Conservation (phyloP, 495 filamentous ascomycete genomes). For the Hypoxylon trugodes region DNA sequence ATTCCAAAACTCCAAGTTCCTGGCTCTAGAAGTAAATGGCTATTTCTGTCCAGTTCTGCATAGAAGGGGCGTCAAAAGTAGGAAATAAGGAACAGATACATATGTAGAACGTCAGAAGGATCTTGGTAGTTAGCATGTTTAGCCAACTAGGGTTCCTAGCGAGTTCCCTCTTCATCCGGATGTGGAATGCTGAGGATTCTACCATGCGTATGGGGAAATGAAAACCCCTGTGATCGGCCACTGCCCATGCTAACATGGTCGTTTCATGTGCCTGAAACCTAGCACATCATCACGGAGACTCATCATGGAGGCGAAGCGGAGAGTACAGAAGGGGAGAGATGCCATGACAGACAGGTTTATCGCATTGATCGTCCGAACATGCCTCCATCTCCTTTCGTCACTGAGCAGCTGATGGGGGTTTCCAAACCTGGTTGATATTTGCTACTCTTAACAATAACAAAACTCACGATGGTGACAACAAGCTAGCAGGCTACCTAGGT, state of each 20-base stretch:
- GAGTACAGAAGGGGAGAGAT: neutral
- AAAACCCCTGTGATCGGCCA: constrained; percentile 32
- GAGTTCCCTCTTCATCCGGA: constrained; percentile 22
- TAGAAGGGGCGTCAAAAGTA: neutral
- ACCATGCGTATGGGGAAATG: constrained; percentile 30
- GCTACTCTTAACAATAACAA: neutral
- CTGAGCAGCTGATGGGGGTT: neutral
- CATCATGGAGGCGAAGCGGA: constrained; percentile 12
- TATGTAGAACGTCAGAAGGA: constrained; percentile 25
- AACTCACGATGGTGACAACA: neutral
- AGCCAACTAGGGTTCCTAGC: constrained; percentile 7
- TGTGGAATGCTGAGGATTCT: constrained; percentile 28
- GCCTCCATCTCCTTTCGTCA: neutral
- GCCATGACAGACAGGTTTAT: constrained; percentile 11
- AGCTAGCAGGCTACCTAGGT: too few species aligned
- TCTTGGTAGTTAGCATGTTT: constrained; percentile 9
- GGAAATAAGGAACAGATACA: neutral
- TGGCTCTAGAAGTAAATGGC: neutral
- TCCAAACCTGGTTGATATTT: neutral
- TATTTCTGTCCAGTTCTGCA: constrained; percentile 1
- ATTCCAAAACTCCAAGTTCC: neutral
- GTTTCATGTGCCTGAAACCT: constrained; percentile 44
- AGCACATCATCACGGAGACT: constrained; percentile 28
- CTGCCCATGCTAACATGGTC: constrained; percentile 32
- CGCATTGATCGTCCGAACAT: constrained; percentile 30